Evolutionary conservation across 2,329 filamentous ascomycete species (phyloP).

Genomic region (Periconia macrospinosa): DNA sequence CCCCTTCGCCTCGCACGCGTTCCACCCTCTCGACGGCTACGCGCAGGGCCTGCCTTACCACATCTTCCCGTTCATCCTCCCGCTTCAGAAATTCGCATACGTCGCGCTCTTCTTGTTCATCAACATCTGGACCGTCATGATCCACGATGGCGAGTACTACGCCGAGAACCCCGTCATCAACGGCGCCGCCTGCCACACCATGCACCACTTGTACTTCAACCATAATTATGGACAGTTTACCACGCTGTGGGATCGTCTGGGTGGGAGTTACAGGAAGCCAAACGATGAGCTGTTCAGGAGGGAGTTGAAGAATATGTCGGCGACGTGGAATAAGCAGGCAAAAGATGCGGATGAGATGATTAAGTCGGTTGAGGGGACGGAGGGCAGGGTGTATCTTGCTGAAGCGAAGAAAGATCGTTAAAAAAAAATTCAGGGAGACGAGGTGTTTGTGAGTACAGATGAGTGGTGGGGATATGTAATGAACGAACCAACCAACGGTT

Average conservation of each 20-base stretch:
- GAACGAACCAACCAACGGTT: no score
- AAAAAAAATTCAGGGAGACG: not conserved
- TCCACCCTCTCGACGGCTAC: conserved; percentile 92
- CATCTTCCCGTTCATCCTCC: conserved; percentile 88
- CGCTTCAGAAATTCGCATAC: conserved; percentile 87
- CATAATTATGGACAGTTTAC: conserved; percentile 95
- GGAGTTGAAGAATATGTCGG: conserved; percentile 81
- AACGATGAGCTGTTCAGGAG: conserved; percentile 83
- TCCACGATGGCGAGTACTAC: conserved; percentile 93
- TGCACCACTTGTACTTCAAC: conserved; percentile 75
- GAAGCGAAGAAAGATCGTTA: conserved; percentile 46
- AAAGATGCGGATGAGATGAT: conserved; percentile 76
- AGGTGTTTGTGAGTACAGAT: no score
- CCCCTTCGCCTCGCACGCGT: conserved; percentile 88
- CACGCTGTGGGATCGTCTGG: conserved; percentile 86
- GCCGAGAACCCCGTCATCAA: conserved; percentile 91
- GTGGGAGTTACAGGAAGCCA: conserved; percentile 83
- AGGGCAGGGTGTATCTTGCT: conserved; percentile 49
- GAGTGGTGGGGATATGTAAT: no score
- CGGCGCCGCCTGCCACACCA: conserved; percentile 87
- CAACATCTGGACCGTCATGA: conserved; percentile 96
- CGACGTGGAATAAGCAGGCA: conserved; percentile 77
- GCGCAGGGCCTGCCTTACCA: conserved; percentile 90
- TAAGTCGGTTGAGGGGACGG: conserved; percentile 68
- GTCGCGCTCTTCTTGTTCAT: conserved; percentile 86